Conservation (phyloP, 2,329 filamentous ascomycete genomes). For the Fusarium dimerum region DNA sequence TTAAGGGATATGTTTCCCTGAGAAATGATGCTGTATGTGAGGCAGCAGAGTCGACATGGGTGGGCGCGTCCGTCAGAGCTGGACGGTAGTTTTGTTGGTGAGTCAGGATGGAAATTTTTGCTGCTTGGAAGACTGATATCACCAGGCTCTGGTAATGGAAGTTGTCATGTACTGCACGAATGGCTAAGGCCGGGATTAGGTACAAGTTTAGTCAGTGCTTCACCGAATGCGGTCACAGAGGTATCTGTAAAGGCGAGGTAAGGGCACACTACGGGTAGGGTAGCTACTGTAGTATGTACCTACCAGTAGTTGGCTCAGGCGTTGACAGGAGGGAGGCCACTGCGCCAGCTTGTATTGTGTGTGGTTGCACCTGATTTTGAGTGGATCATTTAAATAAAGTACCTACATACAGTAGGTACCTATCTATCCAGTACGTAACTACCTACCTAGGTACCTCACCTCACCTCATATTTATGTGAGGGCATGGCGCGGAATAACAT, state of each 20-base stretch:
- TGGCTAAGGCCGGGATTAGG: not conserved
- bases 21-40: slow-evolving; percentile 35
- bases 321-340: too few species aligned
- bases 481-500: not conserved
- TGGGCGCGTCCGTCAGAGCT: slow-evolving; percentile 38
- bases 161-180: slow-evolving; percentile 13
- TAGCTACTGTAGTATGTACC: slow-evolving; percentile 14
- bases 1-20: slow-evolving; percentile 44
- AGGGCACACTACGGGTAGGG: not conserved
- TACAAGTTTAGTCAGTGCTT: slow-evolving; percentile 13
- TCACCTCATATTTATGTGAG: not conserved
- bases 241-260: too few species aligned
- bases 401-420: too few species aligned
- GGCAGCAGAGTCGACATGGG: slow-evolving; percentile 42
- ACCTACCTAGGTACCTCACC: too few species aligned
- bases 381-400: too few species aligned
- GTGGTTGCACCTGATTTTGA: too few species aligned
- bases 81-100: slow-evolving; percentile 24
- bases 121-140: slow-evolving; percentile 18
- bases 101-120: slow-evolving; percentile 17
- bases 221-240: slow-evolving; percentile 3
- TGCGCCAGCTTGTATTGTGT: too few species aligned
- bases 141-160: slow-evolving; percentile 21
- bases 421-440: too few species aligned
- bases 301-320: not conserved